A percentile compares a stretch with the other conserved stretches of the same genome.
Conservation (phyloP, 345 rosid genomes). For the Raphanus raphanistrum region DNA sequence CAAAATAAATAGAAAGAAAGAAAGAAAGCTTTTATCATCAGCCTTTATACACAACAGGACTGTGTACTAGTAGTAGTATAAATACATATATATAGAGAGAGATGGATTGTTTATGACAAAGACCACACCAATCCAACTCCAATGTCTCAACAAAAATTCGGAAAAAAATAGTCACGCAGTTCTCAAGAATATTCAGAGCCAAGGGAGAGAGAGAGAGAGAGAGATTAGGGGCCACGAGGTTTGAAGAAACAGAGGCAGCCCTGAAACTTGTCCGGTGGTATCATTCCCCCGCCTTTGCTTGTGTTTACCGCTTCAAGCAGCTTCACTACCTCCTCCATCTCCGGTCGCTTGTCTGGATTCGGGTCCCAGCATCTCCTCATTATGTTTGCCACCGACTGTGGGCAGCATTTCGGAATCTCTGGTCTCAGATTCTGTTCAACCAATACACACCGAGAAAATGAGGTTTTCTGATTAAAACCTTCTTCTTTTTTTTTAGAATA, state of each 20-base stretch:
- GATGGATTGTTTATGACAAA: background rate
- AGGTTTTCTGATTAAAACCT: background rate
- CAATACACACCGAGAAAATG: background rate
- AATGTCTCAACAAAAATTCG: conserved; percentile 5
- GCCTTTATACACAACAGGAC: conserved; percentile 16
- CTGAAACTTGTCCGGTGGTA: conserved; percentile 65
- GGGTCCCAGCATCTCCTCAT: conserved; percentile 87
- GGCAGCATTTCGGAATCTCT: conserved; percentile 77
- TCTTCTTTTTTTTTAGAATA: background rate
- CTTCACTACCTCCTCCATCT: conserved; percentile 76
- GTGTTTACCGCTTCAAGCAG: conserved; percentile 69
- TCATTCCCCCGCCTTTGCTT: conserved; percentile 92
- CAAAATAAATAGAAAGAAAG: background rate
- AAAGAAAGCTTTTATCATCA: conserved; percentile 25
- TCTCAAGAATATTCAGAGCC: conserved; percentile 2
- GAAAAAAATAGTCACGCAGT: conserved; percentile 16
- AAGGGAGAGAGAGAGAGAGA: background rate
- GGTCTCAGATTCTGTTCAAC: conserved; percentile 66
- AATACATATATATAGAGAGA: conserved; percentile 16
- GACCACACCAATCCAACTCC: conserved; percentile 27
- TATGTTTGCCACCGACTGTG: conserved; percentile 58
- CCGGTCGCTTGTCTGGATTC: conserved; percentile 65
- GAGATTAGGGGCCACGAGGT: conserved; percentile 63
- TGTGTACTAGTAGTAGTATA: conserved; percentile 9
- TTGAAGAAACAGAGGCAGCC: conserved; percentile 68